Percentiles rank a stretch among this genome's conserved stretches.
Evolutionary conservation across 768 basidiomycete species (phyloP).

Genomic region (Paxillus ammoniavirescens): DNA sequence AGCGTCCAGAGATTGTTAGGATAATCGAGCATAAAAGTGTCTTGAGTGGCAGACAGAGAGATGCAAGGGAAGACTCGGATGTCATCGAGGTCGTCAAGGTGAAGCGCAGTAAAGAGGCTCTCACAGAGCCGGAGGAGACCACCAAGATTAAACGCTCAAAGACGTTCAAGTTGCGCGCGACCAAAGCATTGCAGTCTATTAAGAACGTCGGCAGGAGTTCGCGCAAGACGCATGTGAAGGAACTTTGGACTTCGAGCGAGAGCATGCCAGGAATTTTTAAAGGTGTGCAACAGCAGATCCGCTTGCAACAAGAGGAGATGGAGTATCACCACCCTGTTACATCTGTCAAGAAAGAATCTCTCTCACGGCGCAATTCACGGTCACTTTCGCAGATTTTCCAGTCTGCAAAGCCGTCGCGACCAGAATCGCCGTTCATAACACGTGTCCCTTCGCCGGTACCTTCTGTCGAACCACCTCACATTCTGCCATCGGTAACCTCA

Average conservation of each 20-base stretch:
- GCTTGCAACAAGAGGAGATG: conserved; percentile 11
- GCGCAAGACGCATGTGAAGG: conserved; percentile 39
- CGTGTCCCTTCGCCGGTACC: conserved; percentile 21
- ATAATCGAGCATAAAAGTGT: conserved; percentile 23
- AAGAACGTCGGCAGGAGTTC: conserved; percentile 40
- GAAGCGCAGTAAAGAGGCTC: conserved; percentile 34
- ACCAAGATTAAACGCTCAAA: conserved; percentile 32
- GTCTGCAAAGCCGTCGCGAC: conserved; percentile 26
- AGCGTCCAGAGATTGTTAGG: conserved; percentile 26
- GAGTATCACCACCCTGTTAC: conserved; percentile 12
- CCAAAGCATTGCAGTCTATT: conserved; percentile 45
- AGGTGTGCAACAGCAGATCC: conserved; percentile 25
- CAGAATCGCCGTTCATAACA: conserved; percentile 21
- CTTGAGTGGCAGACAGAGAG: conserved; percentile 17
- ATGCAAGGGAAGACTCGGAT: conserved; percentile 47
- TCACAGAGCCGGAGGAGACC: conserved; percentile 23
- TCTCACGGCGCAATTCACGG: conserved; percentile 27
- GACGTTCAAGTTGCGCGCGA: conserved; percentile 47
- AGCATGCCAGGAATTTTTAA: conserved; percentile 26
- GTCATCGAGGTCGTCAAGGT: conserved; percentile 63
- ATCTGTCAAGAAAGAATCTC: conserved; percentile 24
- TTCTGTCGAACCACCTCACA: conserved; percentile 16
- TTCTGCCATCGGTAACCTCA: conserved; percentile 3
- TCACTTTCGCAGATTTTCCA: conserved; percentile 32
- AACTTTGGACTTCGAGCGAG: conserved; percentile 33